phyloP scores from a whole-genome alignment of 805 yeast species.

The Metschnikowia chrysomelidarum region DNA sequence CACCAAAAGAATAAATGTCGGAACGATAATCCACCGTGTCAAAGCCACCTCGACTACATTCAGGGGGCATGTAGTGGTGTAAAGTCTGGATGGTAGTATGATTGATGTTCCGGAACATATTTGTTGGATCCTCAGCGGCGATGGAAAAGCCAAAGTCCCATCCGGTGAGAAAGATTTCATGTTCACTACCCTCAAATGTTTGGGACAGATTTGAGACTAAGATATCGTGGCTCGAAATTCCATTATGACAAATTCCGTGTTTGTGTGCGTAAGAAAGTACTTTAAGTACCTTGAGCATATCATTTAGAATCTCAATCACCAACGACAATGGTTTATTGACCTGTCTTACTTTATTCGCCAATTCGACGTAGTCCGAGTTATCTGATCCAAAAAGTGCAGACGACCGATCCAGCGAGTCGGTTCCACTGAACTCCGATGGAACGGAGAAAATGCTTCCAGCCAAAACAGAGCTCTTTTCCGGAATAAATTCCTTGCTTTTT shows the following conservation, averaged over 20 bases:
- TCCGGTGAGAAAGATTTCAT: constrained; percentile 38
- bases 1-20: constrained; percentile 49
- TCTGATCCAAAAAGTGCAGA: constrained; percentile 9
- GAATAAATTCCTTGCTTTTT: constrained; percentile 3
- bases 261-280: constrained; percentile 31
- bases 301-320: constrained; percentile 23
- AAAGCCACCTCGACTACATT: constrained; percentile 39
- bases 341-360: constrained; percentile 17
- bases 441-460: constrained; percentile 15
- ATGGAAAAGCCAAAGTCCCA: constrained; percentile 49
- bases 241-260: constrained; percentile 47
- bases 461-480: constrained; percentile 7
- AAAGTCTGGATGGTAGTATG: constrained; percentile 35
- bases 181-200: background rate
- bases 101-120: constrained; percentile 43
- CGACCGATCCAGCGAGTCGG: constrained; percentile 10
- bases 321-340: constrained; percentile 19
- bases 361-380: constrained; percentile 16
- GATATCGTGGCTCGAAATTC: constrained; percentile 40
- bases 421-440: constrained; percentile 12
- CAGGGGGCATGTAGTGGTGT: constrained; percentile 51
- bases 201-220: constrained; percentile 29
- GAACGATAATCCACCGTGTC: constrained; percentile 45
- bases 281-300: constrained; percentile 24
- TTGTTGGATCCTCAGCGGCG: constrained; percentile 39